Percentiles rank a stretch among this genome's conserved stretches.
These are phyloP conservation scores for Hippophae rhamnoides DNA, from an alignment of 306 rosid genomes.

Conservation along the genomic window DNA sequence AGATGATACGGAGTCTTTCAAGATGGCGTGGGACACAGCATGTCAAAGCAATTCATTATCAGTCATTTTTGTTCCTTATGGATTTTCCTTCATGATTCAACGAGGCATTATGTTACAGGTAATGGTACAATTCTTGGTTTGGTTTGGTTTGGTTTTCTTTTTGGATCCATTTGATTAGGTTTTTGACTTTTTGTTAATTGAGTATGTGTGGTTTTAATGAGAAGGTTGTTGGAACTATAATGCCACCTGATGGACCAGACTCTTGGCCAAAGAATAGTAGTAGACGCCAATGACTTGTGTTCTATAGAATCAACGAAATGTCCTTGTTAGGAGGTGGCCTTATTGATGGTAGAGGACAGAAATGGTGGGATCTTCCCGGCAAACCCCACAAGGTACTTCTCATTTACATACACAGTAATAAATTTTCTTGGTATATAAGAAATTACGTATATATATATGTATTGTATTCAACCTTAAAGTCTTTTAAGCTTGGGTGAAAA, in stretches of 20 bases:
- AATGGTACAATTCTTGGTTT: neutral
- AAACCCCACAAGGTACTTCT: conserved; percentile 41
- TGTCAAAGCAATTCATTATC: conserved; percentile 33
- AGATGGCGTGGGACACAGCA: conserved; percentile 59
- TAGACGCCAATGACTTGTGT: conserved; percentile 46
- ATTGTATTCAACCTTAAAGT: too few species aligned
- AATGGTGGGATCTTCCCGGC: conserved; percentile 69
- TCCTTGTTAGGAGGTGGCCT: conserved; percentile 39
- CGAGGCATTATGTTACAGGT: conserved; percentile 33
- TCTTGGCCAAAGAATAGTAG: conserved; percentile 38
- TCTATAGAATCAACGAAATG: conserved; percentile 45
- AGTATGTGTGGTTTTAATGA: neutral
- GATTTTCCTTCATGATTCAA: conserved; percentile 28
- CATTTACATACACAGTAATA: neutral
- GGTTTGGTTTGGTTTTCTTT: neutral
- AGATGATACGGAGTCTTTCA: conserved; percentile 53
- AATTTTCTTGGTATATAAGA: neutral
- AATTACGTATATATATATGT: too few species aligned
- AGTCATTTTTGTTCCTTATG: conserved; percentile 33
- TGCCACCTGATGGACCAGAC: conserved; percentile 57
- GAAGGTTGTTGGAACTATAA: conserved; percentile 44
- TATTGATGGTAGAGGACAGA: conserved; percentile 56
- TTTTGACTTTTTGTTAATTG: neutral
- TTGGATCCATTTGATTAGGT: too few species aligned
- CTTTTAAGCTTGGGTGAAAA: too few species aligned